phyloP scores from a whole-genome alignment of 192 early-diverging fungal species.

The Irineochytrium annulatum region DNA sequence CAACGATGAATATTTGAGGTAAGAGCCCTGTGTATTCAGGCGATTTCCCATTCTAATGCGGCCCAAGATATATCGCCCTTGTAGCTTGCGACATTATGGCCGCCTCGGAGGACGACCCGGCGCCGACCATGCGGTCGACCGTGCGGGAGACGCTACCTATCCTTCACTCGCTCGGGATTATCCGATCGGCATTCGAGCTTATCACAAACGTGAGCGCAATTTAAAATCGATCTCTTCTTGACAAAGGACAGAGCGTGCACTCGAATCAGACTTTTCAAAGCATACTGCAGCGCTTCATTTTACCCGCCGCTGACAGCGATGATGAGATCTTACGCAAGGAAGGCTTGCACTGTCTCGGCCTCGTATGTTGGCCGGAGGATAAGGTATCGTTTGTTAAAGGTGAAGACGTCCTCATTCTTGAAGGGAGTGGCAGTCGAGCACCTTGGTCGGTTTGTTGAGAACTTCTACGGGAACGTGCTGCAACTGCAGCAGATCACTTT shows the following conservation, averaged over 20 bases:
- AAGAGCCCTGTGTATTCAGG: not conserved
- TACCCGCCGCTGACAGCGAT: conserved; percentile 9
- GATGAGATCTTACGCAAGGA: conserved; percentile 56
- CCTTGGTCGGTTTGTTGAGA: conserved; percentile 66
- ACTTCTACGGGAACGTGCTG: conserved; percentile 31
- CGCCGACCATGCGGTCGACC: conserved; percentile 1
- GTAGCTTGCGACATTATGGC: conserved; percentile 12
- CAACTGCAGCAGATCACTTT: not conserved
- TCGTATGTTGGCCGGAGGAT: conserved; percentile 71
- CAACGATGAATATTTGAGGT: conserved; percentile 70
- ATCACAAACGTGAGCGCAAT: conserved; percentile 2
- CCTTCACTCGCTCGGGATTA: conserved; percentile 20
- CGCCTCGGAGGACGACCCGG: not conserved
- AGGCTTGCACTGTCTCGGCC: conserved; percentile 78
- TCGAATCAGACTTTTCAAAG: conserved; percentile 6
- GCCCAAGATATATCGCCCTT: conserved; percentile 8
- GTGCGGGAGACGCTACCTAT: conserved; percentile 3
- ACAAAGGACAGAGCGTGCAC: not conserved
- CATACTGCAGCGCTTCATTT: conserved; percentile 14
- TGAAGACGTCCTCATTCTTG: not conserved
- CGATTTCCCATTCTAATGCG: not conserved
- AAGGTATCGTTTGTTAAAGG: not conserved
- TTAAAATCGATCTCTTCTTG: not conserved
- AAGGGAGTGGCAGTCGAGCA: conserved; percentile 69
- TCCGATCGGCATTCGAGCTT: conserved; percentile 12